phyloP scores from a whole-genome alignment of 495 filamentous ascomycete genomes.

The Neurospora intermedia region DNA sequence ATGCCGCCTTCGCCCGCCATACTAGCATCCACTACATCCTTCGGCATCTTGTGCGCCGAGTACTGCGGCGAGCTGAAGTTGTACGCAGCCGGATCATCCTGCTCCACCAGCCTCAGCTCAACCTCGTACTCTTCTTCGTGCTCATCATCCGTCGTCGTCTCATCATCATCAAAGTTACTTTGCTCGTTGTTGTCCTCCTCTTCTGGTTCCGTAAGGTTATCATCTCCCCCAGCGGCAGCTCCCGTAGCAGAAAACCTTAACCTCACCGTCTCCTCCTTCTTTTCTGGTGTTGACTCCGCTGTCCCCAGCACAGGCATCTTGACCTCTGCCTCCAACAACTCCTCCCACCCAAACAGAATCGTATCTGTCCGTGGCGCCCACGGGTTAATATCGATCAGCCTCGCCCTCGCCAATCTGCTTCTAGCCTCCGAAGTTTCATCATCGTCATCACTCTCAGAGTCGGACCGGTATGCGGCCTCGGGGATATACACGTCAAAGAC shows the following conservation, averaged over 20 bases:
- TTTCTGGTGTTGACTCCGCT: conserved; percentile 18
- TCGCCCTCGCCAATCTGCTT: conserved; percentile 43
- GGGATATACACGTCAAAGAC: conserved; percentile 89
- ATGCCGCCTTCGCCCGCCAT: conserved; percentile 61
- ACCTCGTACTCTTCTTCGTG: conserved; percentile 53
- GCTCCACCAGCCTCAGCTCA: conserved; percentile 71
- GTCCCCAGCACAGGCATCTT: conserved; percentile 36
- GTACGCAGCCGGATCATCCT: conserved; percentile 78
- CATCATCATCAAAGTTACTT: conserved; percentile 21
- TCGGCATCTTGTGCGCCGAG: conserved; percentile 89
- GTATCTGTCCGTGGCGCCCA: conserved; percentile 89
- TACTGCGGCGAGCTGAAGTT: conserved; percentile 77
- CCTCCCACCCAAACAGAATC: conserved; percentile 81
- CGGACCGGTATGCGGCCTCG: conserved; percentile 47
- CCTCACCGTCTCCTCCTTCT: conserved; percentile 8
- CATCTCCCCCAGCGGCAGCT: conserved; percentile 5
- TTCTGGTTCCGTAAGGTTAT: neutral
- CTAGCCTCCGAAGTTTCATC: neutral
- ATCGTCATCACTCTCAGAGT: conserved; percentile 50
- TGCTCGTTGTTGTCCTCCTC: conserved; percentile 10
- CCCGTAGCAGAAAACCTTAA: neutral
- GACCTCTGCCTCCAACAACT: conserved; percentile 63
- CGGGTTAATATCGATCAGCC: conserved; percentile 89
- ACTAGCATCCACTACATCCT: conserved; percentile 88
- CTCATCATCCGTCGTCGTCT: conserved; percentile 33